A percentile compares a stretch with the other conserved stretches of the same genome.
These are phyloP conservation scores for Fusarium haematococcum DNA, from an alignment of 2,329 filamentous ascomycete species.

Conservation along the genomic window DNA sequence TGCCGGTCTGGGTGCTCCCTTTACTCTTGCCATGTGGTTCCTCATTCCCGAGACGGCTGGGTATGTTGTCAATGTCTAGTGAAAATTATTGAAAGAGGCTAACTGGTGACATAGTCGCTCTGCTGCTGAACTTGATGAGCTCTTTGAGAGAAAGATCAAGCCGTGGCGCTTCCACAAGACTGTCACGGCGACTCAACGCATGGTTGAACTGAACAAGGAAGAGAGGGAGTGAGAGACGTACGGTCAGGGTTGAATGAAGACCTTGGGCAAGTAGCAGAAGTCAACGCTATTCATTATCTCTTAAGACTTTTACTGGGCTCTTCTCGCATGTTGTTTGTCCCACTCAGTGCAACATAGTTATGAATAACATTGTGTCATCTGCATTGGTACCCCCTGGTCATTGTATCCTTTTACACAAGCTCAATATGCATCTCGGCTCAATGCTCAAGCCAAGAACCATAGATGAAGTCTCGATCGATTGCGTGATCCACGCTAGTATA, in stretches of 20 bases:
- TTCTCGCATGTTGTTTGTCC: not conserved
- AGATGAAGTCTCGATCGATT: not conserved
- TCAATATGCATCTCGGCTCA: not conserved
- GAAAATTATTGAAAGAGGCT: not conserved
- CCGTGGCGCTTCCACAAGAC: conserved; percentile 14
- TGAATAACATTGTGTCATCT: not conserved
- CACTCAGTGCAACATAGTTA: not conserved
- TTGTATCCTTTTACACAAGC: not conserved
- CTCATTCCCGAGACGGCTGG: conserved; percentile 46
- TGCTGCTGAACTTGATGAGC: conserved; percentile 7
- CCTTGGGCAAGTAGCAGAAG: not conserved
- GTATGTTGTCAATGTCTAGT: not conserved
- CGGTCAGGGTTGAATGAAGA: not conserved
- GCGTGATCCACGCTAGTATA: not conserved
- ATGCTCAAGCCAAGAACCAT: not conserved
- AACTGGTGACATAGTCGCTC: not conserved
- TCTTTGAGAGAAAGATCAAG: conserved; percentile 12
- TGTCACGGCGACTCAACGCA: not conserved
- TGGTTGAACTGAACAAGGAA: not conserved
- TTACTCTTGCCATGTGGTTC: conserved; percentile 44
- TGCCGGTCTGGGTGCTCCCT: conserved; percentile 38
- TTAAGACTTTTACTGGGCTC: not conserved
- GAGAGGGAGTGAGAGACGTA: not conserved
- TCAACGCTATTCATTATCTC: not conserved
- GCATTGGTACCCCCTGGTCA: not conserved